phyloP scores from a whole-genome alignment of 2,329 filamentous ascomycete species.

The Tolypocladium capitatum region DNA sequence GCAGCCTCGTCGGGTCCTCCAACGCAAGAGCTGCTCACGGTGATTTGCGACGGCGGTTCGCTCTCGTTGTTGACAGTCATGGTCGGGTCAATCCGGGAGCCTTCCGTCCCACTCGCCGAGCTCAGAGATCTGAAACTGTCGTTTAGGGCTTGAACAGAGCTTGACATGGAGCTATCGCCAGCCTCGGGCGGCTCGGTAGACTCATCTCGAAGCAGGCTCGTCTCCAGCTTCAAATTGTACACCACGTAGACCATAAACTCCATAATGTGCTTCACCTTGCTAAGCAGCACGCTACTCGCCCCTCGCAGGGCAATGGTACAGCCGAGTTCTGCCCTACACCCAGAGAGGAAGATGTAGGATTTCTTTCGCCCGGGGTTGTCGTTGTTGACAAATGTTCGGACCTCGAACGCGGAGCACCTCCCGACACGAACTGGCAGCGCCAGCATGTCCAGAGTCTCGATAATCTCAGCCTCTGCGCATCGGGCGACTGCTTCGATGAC shows the following conservation, averaged over 20 bases:
- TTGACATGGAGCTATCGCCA: constrained; percentile 29
- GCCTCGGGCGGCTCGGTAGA: constrained; percentile 69
- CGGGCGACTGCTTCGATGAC: constrained; percentile 91
- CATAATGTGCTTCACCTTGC: constrained; percentile 79
- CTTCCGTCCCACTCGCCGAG: constrained; percentile 14
- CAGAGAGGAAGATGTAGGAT: constrained; percentile 90
- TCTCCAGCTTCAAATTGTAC: constrained; percentile 93
- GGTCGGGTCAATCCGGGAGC: constrained; percentile 14
- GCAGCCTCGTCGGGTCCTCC: constrained; percentile 14
- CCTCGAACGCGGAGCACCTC: constrained; percentile 75
- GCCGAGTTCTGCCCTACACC: constrained; percentile 76
- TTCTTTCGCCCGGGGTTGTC: constrained; percentile 65
- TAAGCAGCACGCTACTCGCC: constrained; percentile 55
- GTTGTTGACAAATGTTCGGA: constrained; percentile 85
- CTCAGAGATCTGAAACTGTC: constrained; percentile 24
- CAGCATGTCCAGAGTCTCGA: constrained; percentile 90
- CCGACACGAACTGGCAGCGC: constrained; percentile 61
- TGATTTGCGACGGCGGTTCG: constrained; percentile 21
- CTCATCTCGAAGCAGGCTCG: constrained; percentile 84
- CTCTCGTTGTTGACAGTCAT: constrained; percentile 22
- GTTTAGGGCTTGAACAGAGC: constrained; percentile 24
- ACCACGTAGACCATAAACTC: constrained; percentile 99
- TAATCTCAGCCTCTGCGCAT: constrained; percentile 82
- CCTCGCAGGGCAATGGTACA: constrained; percentile 91
- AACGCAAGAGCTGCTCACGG: constrained; percentile 15